A percentile compares a stretch with the other conserved stretches of the same genome.
Conservation (phyloP, 2,329 filamentous ascomycete genomes). For the Whalleya microplaca region DNA sequence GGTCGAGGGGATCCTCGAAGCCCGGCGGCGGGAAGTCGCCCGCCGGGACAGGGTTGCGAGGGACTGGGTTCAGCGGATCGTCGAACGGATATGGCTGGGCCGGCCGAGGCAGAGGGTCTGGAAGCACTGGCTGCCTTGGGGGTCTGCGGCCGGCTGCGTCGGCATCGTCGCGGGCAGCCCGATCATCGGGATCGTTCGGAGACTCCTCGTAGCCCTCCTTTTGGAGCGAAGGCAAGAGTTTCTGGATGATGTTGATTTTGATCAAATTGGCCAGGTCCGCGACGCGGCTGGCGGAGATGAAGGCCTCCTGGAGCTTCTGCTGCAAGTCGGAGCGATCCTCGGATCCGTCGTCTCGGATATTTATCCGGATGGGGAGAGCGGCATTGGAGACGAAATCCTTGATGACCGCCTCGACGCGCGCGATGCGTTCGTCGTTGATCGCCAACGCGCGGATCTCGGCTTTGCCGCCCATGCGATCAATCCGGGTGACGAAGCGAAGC, state of each 20-base stretch:
- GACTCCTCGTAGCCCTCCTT: constrained; percentile 78
- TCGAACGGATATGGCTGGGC: constrained; percentile 70
- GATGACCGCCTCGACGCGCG: constrained; percentile 73
- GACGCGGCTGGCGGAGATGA: constrained; percentile 74
- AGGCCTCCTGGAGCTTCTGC: constrained; percentile 61
- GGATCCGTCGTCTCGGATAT: constrained; percentile 47
- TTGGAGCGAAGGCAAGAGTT: constrained; percentile 74
- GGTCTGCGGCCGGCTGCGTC: constrained; percentile 47
- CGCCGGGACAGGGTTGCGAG: constrained; percentile 65
- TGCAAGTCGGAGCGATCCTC: constrained; percentile 55
- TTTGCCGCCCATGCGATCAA: constrained; percentile 81
- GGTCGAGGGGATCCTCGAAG: constrained; percentile 91
- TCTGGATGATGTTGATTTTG: constrained; percentile 81
- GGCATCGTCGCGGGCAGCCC: constrained; percentile 46
- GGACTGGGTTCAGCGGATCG: constrained; percentile 67
- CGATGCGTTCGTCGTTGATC: constrained; percentile 78
- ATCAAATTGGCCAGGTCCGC: constrained; percentile 70
- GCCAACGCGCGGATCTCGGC: constrained; percentile 82
- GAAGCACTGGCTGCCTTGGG: constrained; percentile 46
- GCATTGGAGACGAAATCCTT: constrained; percentile 74
- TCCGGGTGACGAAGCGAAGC: constrained; percentile 80
- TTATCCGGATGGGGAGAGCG: constrained; percentile 60
- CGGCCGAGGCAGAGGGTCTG: constrained; percentile 59
- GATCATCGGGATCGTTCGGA: constrained; percentile 45
- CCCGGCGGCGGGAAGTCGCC: constrained; percentile 82